Evolutionary conservation across 164 flowering plant species (phyloP), one percentile per base, ranked within the genome.

Genomic region (Umbilicus rupestris): DNA sequence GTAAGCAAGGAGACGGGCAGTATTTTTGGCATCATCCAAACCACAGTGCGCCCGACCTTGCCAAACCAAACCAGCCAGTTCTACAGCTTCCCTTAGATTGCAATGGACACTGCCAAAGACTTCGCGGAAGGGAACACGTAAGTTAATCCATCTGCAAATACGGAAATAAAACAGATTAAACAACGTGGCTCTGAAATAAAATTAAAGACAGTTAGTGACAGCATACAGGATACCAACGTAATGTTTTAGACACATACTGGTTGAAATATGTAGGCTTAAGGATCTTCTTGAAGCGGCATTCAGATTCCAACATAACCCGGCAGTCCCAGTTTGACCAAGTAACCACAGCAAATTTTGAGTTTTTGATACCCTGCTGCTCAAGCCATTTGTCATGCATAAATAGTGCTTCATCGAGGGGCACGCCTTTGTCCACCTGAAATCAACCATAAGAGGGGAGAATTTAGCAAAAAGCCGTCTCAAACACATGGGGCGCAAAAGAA

Each of bases 321-420:
- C 97, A 94, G 73, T 94, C 99, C 99, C 99, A 94, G 75, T 88
- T 83, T 8, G 97, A 88, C 99, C 99, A 94, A 35, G 97, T 94
- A 31, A 91, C 97, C 33, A 94, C 92, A 67, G 91, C 96, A 81
- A 94, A 94, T 69, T 85, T 88, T 33, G 92, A 76, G 66, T 84
- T 75, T 72, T 89, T 89, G 41, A 94, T 82, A 16, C 99, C 97
- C 74, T 78, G 84, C 58, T 84, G 82, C 74, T 91, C 96, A 58
- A 94, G 86, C 97, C 97, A 94, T 71, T 82, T 85, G 65, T 94
- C 99, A 78, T 94, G 99, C 77, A 78, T 77, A 69, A 87, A 83
- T 22, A 94, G 80, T 28, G 99, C 99, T 75, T 91, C 90, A 67
- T 87, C 79, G 22, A 94, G 72, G 66, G 86, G 71, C 69, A 94